These are phyloP conservation scores for Rhodotorula sp. DNA, from an alignment of 1,284 basidiomycete genomes.

Conservation along the genomic window DNA sequence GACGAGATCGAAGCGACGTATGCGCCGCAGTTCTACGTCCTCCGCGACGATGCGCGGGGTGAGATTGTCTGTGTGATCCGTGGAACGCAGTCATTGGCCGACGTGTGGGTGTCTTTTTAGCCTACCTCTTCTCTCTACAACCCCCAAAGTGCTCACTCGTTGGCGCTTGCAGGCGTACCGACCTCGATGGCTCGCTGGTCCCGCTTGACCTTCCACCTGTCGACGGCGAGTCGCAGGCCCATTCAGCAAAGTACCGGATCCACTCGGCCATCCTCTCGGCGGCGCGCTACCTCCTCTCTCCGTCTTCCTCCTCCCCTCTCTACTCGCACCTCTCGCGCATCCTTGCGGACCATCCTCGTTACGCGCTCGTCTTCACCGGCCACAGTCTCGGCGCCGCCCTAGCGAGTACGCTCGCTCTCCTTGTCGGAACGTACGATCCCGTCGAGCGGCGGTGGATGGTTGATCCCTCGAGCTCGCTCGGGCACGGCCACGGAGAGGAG, in stretches of 20 bases:
- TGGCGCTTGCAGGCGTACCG: conserved; percentile 19
- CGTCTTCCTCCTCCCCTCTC: conserved; percentile 4
- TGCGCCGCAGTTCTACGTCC: conserved; percentile 34
- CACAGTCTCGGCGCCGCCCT: conserved; percentile 37
- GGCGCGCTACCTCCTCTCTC: conserved; percentile 30
- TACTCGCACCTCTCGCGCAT: conserved; percentile 20
- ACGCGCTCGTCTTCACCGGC: conserved; percentile 34
- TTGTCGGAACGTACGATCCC: conserved; percentile 22
- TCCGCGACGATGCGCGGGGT: conserved; percentile 29
- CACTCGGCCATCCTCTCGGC: conserved; percentile 33
- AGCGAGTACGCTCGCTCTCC: conserved; percentile 29
- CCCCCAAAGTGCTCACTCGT: background rate
- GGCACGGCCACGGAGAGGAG: no score
- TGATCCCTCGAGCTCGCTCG: background rate
- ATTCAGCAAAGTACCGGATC: conserved; percentile 12
- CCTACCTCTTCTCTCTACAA: no score
- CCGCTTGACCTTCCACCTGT: conserved; percentile 3
- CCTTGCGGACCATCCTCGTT: conserved; percentile 26
- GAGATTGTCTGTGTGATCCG: conserved; percentile 35
- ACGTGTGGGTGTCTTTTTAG: conserved; percentile 19
- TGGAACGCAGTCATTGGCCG: conserved; percentile 36
- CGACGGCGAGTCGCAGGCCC: background rate
- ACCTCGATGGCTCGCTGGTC: conserved; percentile 34
- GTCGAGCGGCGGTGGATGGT: background rate
- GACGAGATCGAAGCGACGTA: conserved; percentile 13